phyloP scores from a whole-genome alignment of 1,139 yeast genomes.

The Taphrina betulina region DNA sequence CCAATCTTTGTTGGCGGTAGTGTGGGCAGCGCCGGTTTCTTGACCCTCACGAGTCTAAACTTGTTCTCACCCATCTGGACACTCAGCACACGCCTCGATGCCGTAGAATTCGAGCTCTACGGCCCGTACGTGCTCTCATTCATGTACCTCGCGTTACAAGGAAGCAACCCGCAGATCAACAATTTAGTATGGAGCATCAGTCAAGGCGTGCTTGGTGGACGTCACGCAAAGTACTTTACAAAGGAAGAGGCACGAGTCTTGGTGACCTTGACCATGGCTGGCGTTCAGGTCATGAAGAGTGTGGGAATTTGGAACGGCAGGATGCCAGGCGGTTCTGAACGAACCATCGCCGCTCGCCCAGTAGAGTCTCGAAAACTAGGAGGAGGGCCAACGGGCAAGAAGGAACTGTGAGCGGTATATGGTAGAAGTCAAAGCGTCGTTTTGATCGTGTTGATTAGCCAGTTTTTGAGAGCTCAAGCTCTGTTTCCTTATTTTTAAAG shows the following conservation, averaged over 20 bases:
- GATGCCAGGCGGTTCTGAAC: slow-evolving; percentile 8
- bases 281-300: slow-evolving; percentile 2
- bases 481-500: too few species aligned
- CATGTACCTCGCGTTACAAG: slow-evolving; percentile 19
- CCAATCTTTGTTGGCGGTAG: slow-evolving; percentile 28
- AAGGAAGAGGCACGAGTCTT: slow-evolving; percentile 25
- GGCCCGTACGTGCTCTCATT: slow-evolving; percentile 22
- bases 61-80: slow-evolving; percentile 19
- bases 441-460: too few species aligned
- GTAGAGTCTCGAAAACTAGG: slow-evolving; percentile 10
- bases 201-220: slow-evolving; percentile 9
- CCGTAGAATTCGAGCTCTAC: slow-evolving; percentile 25
- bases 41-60: slow-evolving; percentile 17
- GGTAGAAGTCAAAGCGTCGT: too few species aligned
- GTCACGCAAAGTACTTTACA: slow-evolving; percentile 13
- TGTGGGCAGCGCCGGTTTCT: slow-evolving; percentile 23
- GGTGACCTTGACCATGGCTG: slow-evolving; percentile 9
- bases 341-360: not conserved
- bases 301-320: slow-evolving; percentile 25
- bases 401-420: slow-evolving; percentile 1
- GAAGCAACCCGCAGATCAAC: slow-evolving; percentile 21
- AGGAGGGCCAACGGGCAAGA: slow-evolving; percentile 5
- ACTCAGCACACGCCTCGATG: slow-evolving; percentile 8
- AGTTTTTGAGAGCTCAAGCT: too few species aligned
- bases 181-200: slow-evolving; percentile 12